Base-by-base conservation (phyloP, 2,329 filamentous ascomycete species). In the Fusarium oxysporum region DNA sequence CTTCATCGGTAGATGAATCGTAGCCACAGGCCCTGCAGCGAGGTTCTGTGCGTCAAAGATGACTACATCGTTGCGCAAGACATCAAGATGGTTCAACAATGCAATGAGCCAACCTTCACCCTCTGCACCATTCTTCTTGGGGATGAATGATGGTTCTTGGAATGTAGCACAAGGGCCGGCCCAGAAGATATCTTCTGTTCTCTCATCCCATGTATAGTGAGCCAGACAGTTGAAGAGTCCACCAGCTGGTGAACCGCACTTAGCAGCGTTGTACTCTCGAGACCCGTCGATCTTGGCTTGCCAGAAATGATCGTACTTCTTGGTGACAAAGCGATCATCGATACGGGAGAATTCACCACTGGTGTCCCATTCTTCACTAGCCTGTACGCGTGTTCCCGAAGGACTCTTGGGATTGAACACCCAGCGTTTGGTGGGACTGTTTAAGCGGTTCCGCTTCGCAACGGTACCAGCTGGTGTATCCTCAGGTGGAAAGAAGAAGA, bases 241-340 rank as follows among this genome's bases (percentile, higher is more conserved):
- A 8, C 66, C 66, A 25, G 38, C 53, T 2, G 55, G 55, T 10
- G 41, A 50, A 2, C 41, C 41, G 4, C 43, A 50, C 1, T 37
- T 58, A 0, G 33, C 43, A 3, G 66, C 66, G 21, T 66, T 54
- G 8, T 68, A 62, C 5, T 43, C 58, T 1, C 51, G 57, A 0
- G 58, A n/a, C 1, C 57, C 28, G 3, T 70, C 66, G 6, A 70
- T 70, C 25, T 58, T 66, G 0, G 67, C 14, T 21, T 68, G 64
- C 58, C 64, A 70, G 12, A 70, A 68, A 10, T 68, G 64, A 21
- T 21, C 57, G n/a, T 70, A 70, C 19, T 25, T 62, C 25, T 68
- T 68, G 0, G 66, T 59, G 16, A 63, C 45, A 21, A 32, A 70
- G 0, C 66, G 66, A 4, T 70, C 66, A 19, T 70, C 66, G 2